Conservation (phyloP, 257 asterid genomes). For the Nyctanthes arbortristis region DNA sequence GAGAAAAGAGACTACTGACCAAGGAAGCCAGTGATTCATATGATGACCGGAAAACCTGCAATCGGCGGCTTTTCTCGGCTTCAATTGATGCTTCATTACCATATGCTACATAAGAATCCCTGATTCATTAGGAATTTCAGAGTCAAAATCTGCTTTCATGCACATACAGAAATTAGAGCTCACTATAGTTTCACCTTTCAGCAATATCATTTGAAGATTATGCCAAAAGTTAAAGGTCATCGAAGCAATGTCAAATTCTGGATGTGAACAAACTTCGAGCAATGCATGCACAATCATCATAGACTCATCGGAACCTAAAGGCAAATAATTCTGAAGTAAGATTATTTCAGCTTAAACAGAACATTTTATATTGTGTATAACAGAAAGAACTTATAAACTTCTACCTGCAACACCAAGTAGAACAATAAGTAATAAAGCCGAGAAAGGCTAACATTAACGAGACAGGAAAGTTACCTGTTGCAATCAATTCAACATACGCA, state of each 20-base stretch:
- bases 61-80: slow-evolving; percentile 64
- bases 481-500: slow-evolving; percentile 94
- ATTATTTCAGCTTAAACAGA: neutral
- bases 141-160: slow-evolving; percentile 29
- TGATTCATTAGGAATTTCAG: slow-evolving; percentile 40
- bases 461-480: slow-evolving; percentile 65
- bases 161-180: slow-evolving; percentile 19
- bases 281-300: slow-evolving; percentile 91
- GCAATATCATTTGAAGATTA: slow-evolving; percentile 77
- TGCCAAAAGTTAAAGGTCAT: slow-evolving; percentile 99
- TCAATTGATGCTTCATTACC: slow-evolving; percentile 65
- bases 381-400: neutral
- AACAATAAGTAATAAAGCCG: slow-evolving; percentile 14
- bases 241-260: slow-evolving; percentile 96
- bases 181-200: slow-evolving; percentile 59
- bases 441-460: slow-evolving; percentile 23
- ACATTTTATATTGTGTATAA: neutral
- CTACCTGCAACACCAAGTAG: slow-evolving; percentile 11
- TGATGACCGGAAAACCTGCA: slow-evolving; percentile 75
- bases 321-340: slow-evolving; percentile 27
- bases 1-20: slow-evolving; percentile 54
- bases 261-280: slow-evolving; percentile 96
- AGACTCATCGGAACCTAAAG: slow-evolving; percentile 96
- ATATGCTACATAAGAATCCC: slow-evolving; percentile 61
- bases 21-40: slow-evolving; percentile 85